phyloP scores from a whole-genome alignment of 371 early-diverging fungal genomes.

The Mucor mucedo region DNA sequence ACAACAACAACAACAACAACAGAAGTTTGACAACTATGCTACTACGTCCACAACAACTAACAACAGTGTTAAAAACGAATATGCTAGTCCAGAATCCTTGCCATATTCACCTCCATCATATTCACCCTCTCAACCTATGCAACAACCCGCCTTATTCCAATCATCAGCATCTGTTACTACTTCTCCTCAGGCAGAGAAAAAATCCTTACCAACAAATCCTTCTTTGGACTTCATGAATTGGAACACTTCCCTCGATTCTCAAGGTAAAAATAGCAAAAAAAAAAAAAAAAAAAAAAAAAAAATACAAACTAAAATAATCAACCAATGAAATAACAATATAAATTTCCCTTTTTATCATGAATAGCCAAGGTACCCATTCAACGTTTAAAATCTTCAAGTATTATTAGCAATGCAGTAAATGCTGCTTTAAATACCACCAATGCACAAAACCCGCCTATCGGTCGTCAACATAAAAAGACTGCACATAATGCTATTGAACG shows the following conservation, averaged over 20 bases:
- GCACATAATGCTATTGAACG: slow-evolving; percentile 95
- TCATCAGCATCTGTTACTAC: slow-evolving; percentile 1
- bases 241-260: slow-evolving; percentile 11
- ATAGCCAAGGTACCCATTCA: slow-evolving; percentile 50
- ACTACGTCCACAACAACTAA: background rate
- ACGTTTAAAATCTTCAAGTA: slow-evolving; percentile 34
- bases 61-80: slow-evolving; percentile 25
- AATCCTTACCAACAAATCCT: slow-evolving; percentile 6
- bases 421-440: slow-evolving; percentile 13
- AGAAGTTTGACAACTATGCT: background rate
- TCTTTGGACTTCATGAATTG: slow-evolving; percentile 23
- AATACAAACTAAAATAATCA: background rate
- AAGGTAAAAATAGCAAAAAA: slow-evolving; percentile 19
- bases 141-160: background rate
- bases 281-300: slow-evolving; percentile 10
- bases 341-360: background rate
- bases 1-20: slow-evolving; percentile 9
- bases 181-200: slow-evolving; percentile 7
- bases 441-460: slow-evolving; percentile 12
- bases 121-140: background rate
- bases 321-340: slow-evolving; percentile 9
- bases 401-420: slow-evolving; percentile 22
- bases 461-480: slow-evolving; percentile 72
- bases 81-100: slow-evolving; percentile 31
- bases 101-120: slow-evolving; percentile 24